A percentile compares a stretch with the other conserved stretches of the same genome.
phyloP scores from a whole-genome alignment of 805 yeast species.

The Metschnikowia vanudenii region DNA sequence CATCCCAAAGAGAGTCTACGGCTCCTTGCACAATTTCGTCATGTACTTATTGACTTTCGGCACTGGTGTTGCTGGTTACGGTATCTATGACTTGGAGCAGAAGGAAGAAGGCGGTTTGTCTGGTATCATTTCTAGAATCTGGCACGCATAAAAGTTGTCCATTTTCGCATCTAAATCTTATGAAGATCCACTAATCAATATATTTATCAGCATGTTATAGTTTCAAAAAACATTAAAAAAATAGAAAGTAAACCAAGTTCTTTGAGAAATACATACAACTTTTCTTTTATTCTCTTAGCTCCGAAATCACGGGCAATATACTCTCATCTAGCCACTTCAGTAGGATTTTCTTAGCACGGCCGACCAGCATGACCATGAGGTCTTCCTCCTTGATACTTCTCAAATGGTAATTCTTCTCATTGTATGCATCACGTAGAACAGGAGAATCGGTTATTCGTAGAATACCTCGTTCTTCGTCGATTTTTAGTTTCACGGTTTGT shows the following conservation, averaged over 20 bases:
- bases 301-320: constrained; percentile 8
- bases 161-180: background rate
- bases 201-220: constrained; percentile 5
- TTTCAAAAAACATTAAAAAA: background rate
- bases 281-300: background rate
- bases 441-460: constrained; percentile 21
- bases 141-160: constrained; percentile 7
- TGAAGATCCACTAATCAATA: background rate
- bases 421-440: constrained; percentile 34
- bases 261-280: background rate
- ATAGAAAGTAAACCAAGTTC: background rate
- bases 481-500: constrained; percentile 23
- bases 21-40: constrained; percentile 59
- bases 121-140: constrained; percentile 39
- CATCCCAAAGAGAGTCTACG: constrained; percentile 73
- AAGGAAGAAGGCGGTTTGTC: constrained; percentile 59
- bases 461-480: constrained; percentile 26
- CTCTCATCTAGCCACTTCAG: constrained; percentile 24
- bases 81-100: constrained; percentile 67
- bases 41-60: constrained; percentile 62
- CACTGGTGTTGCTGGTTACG: constrained; percentile 63
- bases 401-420: constrained; percentile 21
- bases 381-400: constrained; percentile 27
- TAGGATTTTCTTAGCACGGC: constrained; percentile 20
- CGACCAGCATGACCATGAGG: constrained; percentile 21